Conservation (phyloP, 306 rosid species). For the Dalbergia cultrata region DNA sequence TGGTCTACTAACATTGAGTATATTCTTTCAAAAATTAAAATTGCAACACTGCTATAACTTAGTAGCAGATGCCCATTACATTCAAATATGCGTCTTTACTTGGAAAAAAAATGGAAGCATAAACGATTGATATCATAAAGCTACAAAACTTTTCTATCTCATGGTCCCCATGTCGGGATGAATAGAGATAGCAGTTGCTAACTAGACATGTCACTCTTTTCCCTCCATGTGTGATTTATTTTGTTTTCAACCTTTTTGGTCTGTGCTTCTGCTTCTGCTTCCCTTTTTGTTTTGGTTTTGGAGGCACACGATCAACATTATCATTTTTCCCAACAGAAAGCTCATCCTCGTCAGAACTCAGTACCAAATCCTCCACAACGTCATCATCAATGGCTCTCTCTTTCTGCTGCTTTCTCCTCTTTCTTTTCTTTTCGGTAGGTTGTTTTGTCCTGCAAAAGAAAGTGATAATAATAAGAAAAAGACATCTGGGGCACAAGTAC, state of each 20-base stretch:
- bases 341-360: conserved; percentile 68
- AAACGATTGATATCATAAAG: conserved; percentile 18
- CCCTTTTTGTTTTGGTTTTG: conserved; percentile 42
- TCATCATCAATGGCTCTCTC: conserved; percentile 73
- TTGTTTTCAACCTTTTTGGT: conserved; percentile 49
- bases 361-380: conserved; percentile 85
- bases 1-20: not conserved
- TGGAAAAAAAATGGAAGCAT: not conserved
- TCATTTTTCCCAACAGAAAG: conserved; percentile 54
- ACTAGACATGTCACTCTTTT: conserved; percentile 50
- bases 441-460: conserved; percentile 59
- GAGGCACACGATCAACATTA: conserved; percentile 35
- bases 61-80: conserved; percentile 2
- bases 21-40: not conserved
- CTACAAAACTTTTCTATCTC: conserved; percentile 47
- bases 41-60: not conserved
- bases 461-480: not conserved
- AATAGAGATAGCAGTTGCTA: conserved; percentile 25
- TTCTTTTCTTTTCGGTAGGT: conserved; percentile 59
- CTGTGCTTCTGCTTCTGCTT: conserved; percentile 48
- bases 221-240: conserved; percentile 45
- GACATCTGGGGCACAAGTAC: conserved; percentile 28
- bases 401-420: conserved; percentile 54
- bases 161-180: conserved; percentile 6
- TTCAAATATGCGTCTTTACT: not conserved